A percentile compares a stretch with the other conserved stretches of the same genome.
Conservation (phyloP, 1,284 basidiomycete genomes). For the Leccinum angustisporum region DNA sequence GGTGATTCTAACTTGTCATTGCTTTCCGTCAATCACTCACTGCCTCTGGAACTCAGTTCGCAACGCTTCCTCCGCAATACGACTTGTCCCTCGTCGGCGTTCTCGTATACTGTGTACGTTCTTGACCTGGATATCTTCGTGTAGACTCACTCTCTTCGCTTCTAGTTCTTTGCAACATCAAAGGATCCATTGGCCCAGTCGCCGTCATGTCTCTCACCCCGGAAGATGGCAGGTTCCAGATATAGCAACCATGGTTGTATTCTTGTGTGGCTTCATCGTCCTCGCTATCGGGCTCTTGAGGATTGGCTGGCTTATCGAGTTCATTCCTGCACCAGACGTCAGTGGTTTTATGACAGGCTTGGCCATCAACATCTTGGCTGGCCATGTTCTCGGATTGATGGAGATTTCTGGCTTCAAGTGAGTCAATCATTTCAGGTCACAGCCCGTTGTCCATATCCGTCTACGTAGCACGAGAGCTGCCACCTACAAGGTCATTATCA, state of each 20-base stretch:
- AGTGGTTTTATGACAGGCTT: slow-evolving; percentile 93
- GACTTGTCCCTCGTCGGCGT: slow-evolving; percentile 94
- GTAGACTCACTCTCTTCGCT: slow-evolving; percentile 10
- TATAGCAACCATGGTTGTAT: slow-evolving; percentile 86
- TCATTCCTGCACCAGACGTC: slow-evolving; percentile 89
- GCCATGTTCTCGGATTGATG: slow-evolving; percentile 85
- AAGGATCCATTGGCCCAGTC: slow-evolving; percentile 97
- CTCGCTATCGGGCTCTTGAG: slow-evolving; percentile 90
- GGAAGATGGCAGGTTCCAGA: slow-evolving; percentile 60
- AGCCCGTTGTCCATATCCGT: slow-evolving; percentile 1
- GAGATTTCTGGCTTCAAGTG: slow-evolving; percentile 83
- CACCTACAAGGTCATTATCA: slow-evolving; percentile 88
- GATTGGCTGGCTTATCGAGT: slow-evolving; percentile 94
- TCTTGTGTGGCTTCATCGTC: slow-evolving; percentile 92
- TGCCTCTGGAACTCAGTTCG: slow-evolving; percentile 54
- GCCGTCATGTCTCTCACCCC: slow-evolving; percentile 95
- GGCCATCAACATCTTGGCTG: slow-evolving; percentile 83
- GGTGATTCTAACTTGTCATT: slow-evolving; percentile 36
- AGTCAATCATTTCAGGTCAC: slow-evolving; percentile 29
- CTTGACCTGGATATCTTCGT: slow-evolving; percentile 24
- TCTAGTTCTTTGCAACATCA: slow-evolving; percentile 85
- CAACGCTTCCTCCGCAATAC: slow-evolving; percentile 82
- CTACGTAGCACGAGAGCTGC: slow-evolving; percentile 71
- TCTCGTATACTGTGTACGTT: slow-evolving; percentile 72
- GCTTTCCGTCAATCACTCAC: not conserved